A percentile compares a stretch with the other conserved stretches of the same genome.
These are phyloP conservation scores for Coniferiporia sulphurascens DNA, from an alignment of 1,284 basidiomycete species.

Conservation along the genomic window DNA sequence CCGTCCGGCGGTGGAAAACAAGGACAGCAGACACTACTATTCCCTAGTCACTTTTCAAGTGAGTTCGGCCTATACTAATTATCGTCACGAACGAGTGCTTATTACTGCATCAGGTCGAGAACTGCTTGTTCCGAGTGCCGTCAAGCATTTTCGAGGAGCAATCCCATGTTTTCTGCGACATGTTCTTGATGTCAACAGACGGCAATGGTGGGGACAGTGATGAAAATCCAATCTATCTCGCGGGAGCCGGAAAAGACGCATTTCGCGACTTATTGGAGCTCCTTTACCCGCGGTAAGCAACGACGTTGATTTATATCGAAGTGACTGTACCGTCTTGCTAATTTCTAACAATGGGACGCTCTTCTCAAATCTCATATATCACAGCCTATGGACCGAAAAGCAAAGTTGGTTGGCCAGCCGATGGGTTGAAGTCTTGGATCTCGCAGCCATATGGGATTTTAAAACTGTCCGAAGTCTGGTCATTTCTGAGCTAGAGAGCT, in stretches of 20 bases:
- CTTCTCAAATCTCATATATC: not conserved
- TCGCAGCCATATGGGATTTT: conserved; percentile 12
- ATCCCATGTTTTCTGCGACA: conserved; percentile 5
- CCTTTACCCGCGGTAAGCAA: conserved; percentile 10
- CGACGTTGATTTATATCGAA: not conserved
- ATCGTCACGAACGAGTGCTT: not conserved
- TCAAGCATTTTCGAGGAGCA: conserved; percentile 6
- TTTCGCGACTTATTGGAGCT: conserved; percentile 3
- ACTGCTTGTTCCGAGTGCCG: conserved; percentile 8
- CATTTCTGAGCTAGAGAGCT: not conserved
- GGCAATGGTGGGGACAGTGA: not conserved
- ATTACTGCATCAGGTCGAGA: conserved; percentile 1
- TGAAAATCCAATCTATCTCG: conserved; percentile 4
- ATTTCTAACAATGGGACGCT: no score
- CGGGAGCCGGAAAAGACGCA: not conserved
- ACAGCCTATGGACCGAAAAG: no score
- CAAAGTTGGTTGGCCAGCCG: not conserved
- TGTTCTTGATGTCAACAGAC: not conserved
- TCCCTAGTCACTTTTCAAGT: not conserved
- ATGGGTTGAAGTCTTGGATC: conserved; percentile 2
- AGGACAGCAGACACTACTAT: not conserved
- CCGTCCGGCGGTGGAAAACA: not conserved
- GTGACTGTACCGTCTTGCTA: no score
- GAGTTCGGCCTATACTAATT: not conserved
- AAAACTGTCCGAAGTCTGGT: not conserved